Evolutionary conservation across 805 yeast genomes (phyloP), one percentile per base, ranked within the genome.

Genomic region (Teunomyces atbi): DNA sequence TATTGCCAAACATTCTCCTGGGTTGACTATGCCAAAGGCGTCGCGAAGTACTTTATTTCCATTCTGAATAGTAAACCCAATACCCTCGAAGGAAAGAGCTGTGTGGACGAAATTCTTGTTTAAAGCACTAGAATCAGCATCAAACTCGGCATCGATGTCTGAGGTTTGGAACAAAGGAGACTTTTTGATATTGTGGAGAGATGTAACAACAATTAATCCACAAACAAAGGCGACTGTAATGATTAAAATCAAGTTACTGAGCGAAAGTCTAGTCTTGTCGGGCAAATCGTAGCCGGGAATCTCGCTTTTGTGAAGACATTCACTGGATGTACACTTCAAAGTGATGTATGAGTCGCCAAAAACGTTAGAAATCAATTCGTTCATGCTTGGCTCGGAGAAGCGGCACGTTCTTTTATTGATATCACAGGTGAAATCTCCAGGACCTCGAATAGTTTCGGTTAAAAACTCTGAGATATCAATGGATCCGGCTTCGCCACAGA

Each of bases 381-480:
- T 88, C 97, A 94, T 92, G 45, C 94, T 84, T 38, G 99, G 98
- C 61, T 94, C 99, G 2, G 92, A 84, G 59, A 94, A 94, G 40
- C 74, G 74, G 69, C 99, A 94, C 39, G 73, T 66, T 35, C 74
- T 79, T 12, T 77, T 62, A 5, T 68, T 63, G 18, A 87, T 63
- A 62, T 89, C 88, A 68, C 99, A 94, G 3, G 81, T 69, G 58
- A 94, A 90, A 51, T 86, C 91, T 27, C 96, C 99, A 0, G 99
- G 99, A 1, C 99, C 99, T 32, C 71, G 72, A 50, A 94, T 90
- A 4, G 96, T 87, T 60, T 91, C 94, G 1, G 90, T 82, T 49
- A 94, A 74, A 64, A 95, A 94, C 46, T 92, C 98, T 1, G 96
- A 84, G 26, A 94, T 88, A 65, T 94, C 97, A 54, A 94, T 90